Evolutionary conservation across 2,329 filamentous ascomycete species (phyloP).

Genomic region (Paraconiothyrium brasiliense): DNA sequence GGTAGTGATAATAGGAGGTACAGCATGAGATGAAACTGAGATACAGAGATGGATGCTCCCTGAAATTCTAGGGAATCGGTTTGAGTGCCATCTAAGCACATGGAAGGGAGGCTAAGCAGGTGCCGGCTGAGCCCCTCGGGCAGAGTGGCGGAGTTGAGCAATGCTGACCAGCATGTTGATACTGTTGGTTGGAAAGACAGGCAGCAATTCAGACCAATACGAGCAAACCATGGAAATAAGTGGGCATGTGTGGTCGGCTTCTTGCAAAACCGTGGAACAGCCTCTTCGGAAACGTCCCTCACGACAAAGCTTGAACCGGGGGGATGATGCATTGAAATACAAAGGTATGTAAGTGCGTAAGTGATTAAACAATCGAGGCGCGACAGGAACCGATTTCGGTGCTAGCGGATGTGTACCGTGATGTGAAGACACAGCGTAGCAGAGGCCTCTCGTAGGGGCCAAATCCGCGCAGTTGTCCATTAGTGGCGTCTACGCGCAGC

Average conservation of each 20-base stretch:
- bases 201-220: neutral
- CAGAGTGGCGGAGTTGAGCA: conserved; percentile 3
- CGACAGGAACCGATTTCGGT: neutral
- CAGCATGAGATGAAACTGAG: neutral
- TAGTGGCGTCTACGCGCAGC: neutral
- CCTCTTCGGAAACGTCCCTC: neutral
- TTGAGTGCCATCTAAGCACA: neutral
- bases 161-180: neutral
- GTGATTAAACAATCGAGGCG: neutral
- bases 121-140: conserved; percentile 6
- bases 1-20: neutral
- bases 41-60: neutral
- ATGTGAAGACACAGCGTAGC: neutral
- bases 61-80: neutral
- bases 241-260: neutral
- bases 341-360: too few relatives aligned
- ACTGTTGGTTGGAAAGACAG: neutral
- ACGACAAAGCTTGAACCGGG: neutral
- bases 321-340: neutral
- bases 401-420: neutral
- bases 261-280: conserved; percentile 6
- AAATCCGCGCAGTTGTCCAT: neutral
- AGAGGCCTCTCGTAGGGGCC: neutral
- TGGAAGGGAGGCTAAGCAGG: neutral
- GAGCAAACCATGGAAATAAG: neutral